Base-by-base conservation (phyloP, 2,329 filamentous ascomycete genomes). In the Colletotrichum sp. region DNA sequence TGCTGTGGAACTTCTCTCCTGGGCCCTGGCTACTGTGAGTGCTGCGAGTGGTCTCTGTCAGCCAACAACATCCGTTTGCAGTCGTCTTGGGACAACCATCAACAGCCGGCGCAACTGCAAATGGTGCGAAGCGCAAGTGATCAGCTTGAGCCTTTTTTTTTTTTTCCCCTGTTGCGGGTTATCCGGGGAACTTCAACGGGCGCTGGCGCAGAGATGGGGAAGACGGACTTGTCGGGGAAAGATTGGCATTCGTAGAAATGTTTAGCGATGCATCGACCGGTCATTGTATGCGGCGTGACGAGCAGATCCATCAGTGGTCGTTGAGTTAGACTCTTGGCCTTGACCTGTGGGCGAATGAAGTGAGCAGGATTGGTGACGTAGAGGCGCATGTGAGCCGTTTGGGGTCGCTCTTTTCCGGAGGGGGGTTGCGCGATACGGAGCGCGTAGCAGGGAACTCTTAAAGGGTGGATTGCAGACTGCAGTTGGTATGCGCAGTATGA, bases 311-410 rank as follows among this genome's bases (percentile, higher is more conserved):
- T n/a, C 43, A 32, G 69, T 62, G 69, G 73, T 75, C 69, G 73
- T 75, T 73, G 73, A 75, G 61, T 75, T 75, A 75, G 70, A 62
- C 69, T 75, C 73, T 75, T 75, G 73, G 73, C 73, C 58, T 32
- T 73, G n/a, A 8, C 15, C 27, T 30, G 39, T 43, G 32, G 69
- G 43, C 73, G 73, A 75, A 73, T 73, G 62, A 68, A 73, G 69
- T 32, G 25, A 22, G 48, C 8, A 16, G 27, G 55, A 43, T 64
- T 62, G 55, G 64, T 75, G 73, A 75, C 73, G 69, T 73, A 55
- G 64, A 34, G 36, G 55, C 56, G 71, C 71, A 66, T 70, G 34
- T 71, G 60, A 71, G 30, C 32, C 39, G 28, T 60, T 71, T 48
- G n/a, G 52, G 64, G 32, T 5, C 30, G 10, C n/a, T 39, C 34